Base-by-base conservation (phyloP, 2,329 filamentous ascomycete species). In the Penicillium verrucosum region DNA sequence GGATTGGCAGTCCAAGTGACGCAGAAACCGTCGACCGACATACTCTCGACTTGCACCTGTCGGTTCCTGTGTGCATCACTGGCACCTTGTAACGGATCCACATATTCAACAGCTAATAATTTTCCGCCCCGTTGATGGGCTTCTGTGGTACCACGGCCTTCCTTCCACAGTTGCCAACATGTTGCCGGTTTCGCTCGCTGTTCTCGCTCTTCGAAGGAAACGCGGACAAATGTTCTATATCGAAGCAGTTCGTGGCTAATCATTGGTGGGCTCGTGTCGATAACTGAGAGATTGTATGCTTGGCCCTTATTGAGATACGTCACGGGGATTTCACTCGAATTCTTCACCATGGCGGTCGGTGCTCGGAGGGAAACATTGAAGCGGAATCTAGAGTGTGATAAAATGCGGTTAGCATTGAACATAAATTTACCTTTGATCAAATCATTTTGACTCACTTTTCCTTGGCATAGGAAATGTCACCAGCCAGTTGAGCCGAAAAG, bases 231-330 rank as follows among this genome's bases (percentile, higher is more conserved):
- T 0, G 93, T 97, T 53, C 94, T 85, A 71, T 97, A 97, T 63
- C 84, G 88, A 14, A 87, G 80, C 9, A 85, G 86, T 5, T 82
- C 82, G 0, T 78, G 73, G 34, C 83, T 77, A 2, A 84, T 81
- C 5, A 87, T 75, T 1, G 82, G 79, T 1, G 88, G 84, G 6
- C 81, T 80, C 0, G 89, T 94, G 70, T 99, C 94, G 45, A 89
- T 80, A 29, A 99, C 83, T 2, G 89, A 89, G 18, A 99, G 80
- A 0, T 90, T 89, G 72, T 99, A 99, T 16, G 92, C 90, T 72
- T 97, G 93, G 25, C 93, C 92, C 75, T 97, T 97, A 78, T 99
- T 99, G 18, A 99, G 83, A 71, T 99, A 99, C 0, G 93, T 97
- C n/a, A 97, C 85, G 0, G 94, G 94, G 25, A 97, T 95, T 72